Percentiles rank a stretch among this genome's conserved stretches.
phyloP scores from a whole-genome alignment of 495 filamentous ascomycete species.

The Penicillium canariense region DNA sequence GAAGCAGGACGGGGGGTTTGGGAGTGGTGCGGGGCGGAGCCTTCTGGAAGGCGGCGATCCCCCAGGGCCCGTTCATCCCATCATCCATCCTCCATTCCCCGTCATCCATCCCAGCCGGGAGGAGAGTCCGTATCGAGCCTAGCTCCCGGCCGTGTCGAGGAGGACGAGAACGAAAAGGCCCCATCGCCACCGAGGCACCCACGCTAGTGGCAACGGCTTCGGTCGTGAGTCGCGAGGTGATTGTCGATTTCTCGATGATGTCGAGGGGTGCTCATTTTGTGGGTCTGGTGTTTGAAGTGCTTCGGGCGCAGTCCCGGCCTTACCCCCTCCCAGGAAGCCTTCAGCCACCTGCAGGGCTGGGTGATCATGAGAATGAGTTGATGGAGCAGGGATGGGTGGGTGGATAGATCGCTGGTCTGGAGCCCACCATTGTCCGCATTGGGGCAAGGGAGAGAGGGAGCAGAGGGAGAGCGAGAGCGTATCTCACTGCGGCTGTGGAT shows the following conservation, averaged over 20 bases:
- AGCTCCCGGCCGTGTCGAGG: neutral
- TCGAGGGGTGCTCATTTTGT: conserved; percentile 19
- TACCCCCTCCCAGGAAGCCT: conserved; percentile 3
- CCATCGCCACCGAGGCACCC: neutral
- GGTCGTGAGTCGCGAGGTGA: conserved; percentile 8
- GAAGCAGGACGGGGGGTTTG: neutral
- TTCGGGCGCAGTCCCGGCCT: neutral
- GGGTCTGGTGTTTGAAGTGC: conserved; percentile 4
- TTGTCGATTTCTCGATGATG: neutral
- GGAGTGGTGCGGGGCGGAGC: neutral
- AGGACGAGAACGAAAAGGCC: neutral
- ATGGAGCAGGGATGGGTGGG: neutral
- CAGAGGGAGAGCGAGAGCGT: neutral
- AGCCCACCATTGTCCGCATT: neutral
- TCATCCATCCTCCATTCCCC: neutral
- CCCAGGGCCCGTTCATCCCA: neutral
- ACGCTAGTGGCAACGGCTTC: conserved; percentile 15
- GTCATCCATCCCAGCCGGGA: neutral
- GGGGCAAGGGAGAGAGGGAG: neutral
- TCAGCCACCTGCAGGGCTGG: conserved; percentile 12
- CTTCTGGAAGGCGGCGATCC: conserved; percentile 4
- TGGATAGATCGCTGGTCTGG: neutral
- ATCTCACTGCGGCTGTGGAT: neutral
- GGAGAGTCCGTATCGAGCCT: neutral
- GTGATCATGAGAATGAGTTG: neutral